Evolutionary conservation across 192 early-diverging fungal species (phyloP).

Genomic region (Coemansia biformis): DNA sequence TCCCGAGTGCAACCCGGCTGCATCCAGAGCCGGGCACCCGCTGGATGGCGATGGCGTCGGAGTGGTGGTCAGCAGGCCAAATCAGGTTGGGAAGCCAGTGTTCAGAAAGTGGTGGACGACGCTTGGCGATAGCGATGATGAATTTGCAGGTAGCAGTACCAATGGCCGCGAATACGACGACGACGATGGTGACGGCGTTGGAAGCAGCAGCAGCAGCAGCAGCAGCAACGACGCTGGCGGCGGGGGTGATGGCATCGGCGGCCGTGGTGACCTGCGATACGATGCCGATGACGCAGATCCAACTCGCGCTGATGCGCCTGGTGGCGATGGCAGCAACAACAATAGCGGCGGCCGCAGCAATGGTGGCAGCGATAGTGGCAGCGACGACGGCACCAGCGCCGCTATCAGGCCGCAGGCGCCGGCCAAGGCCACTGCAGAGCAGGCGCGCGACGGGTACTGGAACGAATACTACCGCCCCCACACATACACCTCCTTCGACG

Average conservation of each 20-base stretch:
- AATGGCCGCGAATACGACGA: conserved; percentile 3
- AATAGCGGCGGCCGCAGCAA: not conserved
- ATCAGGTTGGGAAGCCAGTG: conserved; percentile 38
- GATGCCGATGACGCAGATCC: too few species aligned
- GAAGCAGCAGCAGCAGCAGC: not conserved
- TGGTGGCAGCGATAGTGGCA: not conserved
- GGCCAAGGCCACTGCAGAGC: not conserved
- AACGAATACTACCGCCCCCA: conserved; percentile 82
- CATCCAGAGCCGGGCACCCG: conserved; percentile 5
- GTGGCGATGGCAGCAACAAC: not conserved
- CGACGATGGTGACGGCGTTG: too few species aligned
- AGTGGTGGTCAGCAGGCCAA: conserved; percentile 12
- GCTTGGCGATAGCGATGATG: conserved; percentile 14
- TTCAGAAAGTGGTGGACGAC: conserved; percentile 41
- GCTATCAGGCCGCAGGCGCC: not conserved
- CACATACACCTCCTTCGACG: conserved; percentile 68
- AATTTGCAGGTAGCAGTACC: not conserved
- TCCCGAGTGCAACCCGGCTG: conserved; percentile 13
- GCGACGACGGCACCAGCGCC: not conserved
- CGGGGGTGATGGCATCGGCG: too few species aligned
- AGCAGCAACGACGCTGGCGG: not conserved
- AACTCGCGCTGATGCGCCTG: too few species aligned
- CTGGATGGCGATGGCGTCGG: conserved; percentile 2
- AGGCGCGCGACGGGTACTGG: conserved; percentile 61
- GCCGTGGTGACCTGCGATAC: too few species aligned